Evolutionary conservation across 768 basidiomycete genomes (phyloP), one percentile per base, ranked within the genome.

Genomic region (Lyophyllum decastes): DNA sequence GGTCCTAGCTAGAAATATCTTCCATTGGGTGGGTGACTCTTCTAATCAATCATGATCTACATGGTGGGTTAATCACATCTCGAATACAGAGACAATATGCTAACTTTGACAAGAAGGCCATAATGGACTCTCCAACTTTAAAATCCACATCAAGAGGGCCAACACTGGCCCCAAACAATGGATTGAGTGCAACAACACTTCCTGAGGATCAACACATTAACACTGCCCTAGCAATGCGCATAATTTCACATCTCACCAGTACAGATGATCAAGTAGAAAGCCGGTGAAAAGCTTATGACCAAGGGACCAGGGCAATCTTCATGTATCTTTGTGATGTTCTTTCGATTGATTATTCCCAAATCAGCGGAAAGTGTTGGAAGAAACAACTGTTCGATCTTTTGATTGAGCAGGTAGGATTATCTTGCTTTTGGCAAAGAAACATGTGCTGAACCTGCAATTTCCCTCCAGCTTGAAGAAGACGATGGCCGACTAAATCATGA

Each of bases 371-470:
- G 35, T 26, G 11, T 11, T 11, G 60, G 63, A 67, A 63, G 45
- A 41, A n/a, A n/a, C 8, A 22, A 8, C 19, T 67, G 3, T 64
- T 55, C 52, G 54, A 58, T 2, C 33, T 41, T 10, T 38, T 67
- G 6, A n/a, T 56, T 12, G 35, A 52, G 35, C 22, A 19, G 35
- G 54, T 62, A 55, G n/a, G 51, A 9, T 22, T 22, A 17, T 40
- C 9, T 34, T 27, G n/a, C 40, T 41, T 44, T 27, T 33, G 5
- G 30, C 11, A 33, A 33, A 1, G 11, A 38, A 1, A 2, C 49
- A 2, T 48, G 10, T 25, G 41, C 24, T 22, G 9, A 46, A 2
- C 4, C 14, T 4, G 1, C 4, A 41, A 34, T 35, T 2, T 24
- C 5, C 9, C 12, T 6, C 11, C 30, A 59, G 57, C 53, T 59